phyloP scores from a whole-genome alignment of 805 yeast genomes.

The Lipomyces spencermartinsiae region DNA sequence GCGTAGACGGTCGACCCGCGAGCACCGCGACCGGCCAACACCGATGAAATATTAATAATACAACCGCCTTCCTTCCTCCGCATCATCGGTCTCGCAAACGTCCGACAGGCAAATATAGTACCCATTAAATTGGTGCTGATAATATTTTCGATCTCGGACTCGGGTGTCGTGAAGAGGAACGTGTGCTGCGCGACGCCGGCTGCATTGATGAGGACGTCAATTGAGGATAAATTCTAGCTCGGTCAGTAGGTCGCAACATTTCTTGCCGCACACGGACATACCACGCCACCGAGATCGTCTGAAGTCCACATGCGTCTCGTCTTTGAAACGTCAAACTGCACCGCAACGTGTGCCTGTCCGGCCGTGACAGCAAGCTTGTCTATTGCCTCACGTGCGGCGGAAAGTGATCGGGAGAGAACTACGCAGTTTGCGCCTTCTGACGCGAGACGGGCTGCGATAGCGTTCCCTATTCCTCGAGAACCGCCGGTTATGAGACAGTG shows the following conservation, averaged over 20 bases:
- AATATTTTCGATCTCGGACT: conserved; percentile 53
- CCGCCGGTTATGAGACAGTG: conserved; percentile 55
- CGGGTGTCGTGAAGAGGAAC: conserved; percentile 54
- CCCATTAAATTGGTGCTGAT: conserved; percentile 64
- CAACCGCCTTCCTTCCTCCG: conserved; percentile 43
- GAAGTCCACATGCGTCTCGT: conserved; percentile 26
- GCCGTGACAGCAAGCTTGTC: conserved; percentile 19
- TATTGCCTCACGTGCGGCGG: conserved; percentile 46
- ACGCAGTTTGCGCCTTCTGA: conserved; percentile 58
- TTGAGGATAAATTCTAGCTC: conserved; percentile 19
- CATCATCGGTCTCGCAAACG: conserved; percentile 60
- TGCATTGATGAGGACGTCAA: conserved; percentile 59
- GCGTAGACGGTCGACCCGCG: conserved; percentile 56
- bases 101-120: conserved; percentile 64
- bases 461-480: conserved; percentile 69
- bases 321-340: conserved; percentile 31
- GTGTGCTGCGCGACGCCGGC: conserved; percentile 67
- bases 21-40: conserved; percentile 56
- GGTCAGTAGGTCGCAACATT: not conserved
- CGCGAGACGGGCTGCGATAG: conserved; percentile 60
- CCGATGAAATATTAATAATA: conserved; percentile 71
- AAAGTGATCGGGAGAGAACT: conserved; percentile 57
- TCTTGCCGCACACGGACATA: not conserved
- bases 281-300: conserved; percentile 26
- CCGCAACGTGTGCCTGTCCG: conserved; percentile 24